A percentile compares a stretch with the other conserved stretches of the same genome.
These are phyloP conservation scores for Papiliotrema flavescens DNA, from an alignment of 1,284 basidiomycete genomes.

Conservation along the genomic window DNA sequence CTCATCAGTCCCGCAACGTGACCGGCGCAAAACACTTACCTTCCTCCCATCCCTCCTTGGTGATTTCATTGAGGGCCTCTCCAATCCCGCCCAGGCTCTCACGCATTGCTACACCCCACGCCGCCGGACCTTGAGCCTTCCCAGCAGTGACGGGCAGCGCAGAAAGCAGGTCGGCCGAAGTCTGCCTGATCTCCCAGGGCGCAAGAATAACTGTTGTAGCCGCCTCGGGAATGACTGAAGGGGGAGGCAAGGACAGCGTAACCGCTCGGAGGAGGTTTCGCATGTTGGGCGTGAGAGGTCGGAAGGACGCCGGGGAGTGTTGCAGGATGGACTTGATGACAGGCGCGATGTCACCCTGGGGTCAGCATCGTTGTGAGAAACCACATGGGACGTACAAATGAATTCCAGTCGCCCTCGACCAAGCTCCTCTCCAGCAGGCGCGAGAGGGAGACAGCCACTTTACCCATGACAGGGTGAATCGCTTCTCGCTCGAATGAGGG, in stretches of 20 bases:
- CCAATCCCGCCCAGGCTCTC: conserved; percentile 34
- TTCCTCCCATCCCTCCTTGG: conserved; percentile 37
- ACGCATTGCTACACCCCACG: conserved; percentile 35
- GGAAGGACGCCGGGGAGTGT: conserved; percentile 40
- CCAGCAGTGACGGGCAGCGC: conserved; percentile 36
- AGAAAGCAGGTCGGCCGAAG: conserved; percentile 29
- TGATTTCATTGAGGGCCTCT: conserved; percentile 20
- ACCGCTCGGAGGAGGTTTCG: conserved; percentile 25
- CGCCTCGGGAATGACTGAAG: conserved; percentile 2
- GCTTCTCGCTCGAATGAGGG: conserved; percentile 44
- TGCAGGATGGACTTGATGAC: conserved; percentile 24
- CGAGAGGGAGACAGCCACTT: conserved; percentile 33
- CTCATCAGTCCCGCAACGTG: neutral
- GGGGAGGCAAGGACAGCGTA: conserved; percentile 20
- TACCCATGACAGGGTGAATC: conserved; percentile 43
- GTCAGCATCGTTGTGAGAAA: neutral
- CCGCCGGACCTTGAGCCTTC: conserved; percentile 37
- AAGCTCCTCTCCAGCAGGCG: conserved; percentile 28
- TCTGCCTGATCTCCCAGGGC: conserved; percentile 11
- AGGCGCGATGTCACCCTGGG: conserved; percentile 17
- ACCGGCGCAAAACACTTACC: conserved; percentile 9
- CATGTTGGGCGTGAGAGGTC: conserved; percentile 31
- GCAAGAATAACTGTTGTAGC: neutral
- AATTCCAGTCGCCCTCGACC: conserved; percentile 18
- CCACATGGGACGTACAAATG: conserved; percentile 18